phyloP scores from a whole-genome alignment of 1,284 basidiomycete genomes.

The Sporisorium exsertum region DNA sequence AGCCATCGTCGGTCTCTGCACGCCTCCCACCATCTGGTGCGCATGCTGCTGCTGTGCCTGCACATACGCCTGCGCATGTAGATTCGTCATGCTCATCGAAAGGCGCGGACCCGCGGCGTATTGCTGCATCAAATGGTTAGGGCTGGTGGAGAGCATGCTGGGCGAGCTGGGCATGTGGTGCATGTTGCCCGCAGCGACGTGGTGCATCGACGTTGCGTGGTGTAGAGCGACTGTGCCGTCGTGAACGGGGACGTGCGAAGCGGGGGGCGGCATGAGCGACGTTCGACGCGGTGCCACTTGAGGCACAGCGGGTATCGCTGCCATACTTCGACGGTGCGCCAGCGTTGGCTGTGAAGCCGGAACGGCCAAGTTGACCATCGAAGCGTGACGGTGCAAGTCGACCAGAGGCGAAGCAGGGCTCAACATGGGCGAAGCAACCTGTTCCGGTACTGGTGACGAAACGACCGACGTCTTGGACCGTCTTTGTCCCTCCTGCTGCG shows the following conservation, averaged over 20 bases:
- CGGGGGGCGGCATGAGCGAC: slow-evolving; percentile 20
- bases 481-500: slow-evolving; percentile 26
- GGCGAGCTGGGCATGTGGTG: slow-evolving; percentile 11
- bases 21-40: slow-evolving; percentile 10
- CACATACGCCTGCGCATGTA: slow-evolving; percentile 40
- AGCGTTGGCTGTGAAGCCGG: slow-evolving; percentile 8
- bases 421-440: background rate
- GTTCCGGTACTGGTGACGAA: background rate
- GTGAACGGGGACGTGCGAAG: background rate
- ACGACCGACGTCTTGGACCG: slow-evolving; percentile 25
- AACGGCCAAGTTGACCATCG: slow-evolving; percentile 24
- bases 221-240: background rate
- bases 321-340: slow-evolving; percentile 29
- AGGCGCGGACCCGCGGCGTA: slow-evolving; percentile 12
- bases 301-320: slow-evolving; percentile 9
- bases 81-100: slow-evolving; percentile 46
- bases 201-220: slow-evolving; percentile 26
- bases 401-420: slow-evolving; percentile 7
- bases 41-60: slow-evolving; percentile 23
- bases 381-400: slow-evolving; percentile 28
- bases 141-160: slow-evolving; percentile 18
- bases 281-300: slow-evolving; percentile 28
- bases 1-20: slow-evolving; percentile 20
- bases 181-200: slow-evolving; percentile 15
- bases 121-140: background rate